Evolutionary conservation across 345 rosid species (phyloP), one percentile per base, ranked within the genome.

Genomic region (Bruguiera parviflora): DNA sequence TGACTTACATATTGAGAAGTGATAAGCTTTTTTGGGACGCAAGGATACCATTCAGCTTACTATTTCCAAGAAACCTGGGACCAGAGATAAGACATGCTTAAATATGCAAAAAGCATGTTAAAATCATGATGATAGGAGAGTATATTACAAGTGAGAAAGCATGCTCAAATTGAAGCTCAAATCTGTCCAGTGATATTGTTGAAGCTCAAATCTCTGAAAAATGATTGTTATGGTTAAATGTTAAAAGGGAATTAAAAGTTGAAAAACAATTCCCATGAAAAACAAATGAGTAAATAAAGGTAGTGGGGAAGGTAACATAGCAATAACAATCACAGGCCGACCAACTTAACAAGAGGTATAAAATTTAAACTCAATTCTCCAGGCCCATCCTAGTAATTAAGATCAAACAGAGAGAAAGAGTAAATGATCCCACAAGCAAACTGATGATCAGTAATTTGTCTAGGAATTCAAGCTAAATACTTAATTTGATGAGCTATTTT

Each of bases 1-100:
- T 29, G 32, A 66, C 97, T 74, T 73, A 89, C 97, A 91, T 80
- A 69, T 79, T 83, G 39, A 15, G 53, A 68, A 92, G 88, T 57
- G 76, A 53, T 59, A 80, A 27, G 47, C 74, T 80, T 69, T 84
- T 91, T 61, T 63, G 72, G 61, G 72, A 31, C 19, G 96, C 88
- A 61, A 92, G 81, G 11, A 80, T 60, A 66, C 91, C 92, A 68
- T 70, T 74, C 49, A 92, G 75, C 51, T 29, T 66, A 71, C 84
- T 87, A 64, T 80, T 80, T 75, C 90, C 87, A 57, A 84, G 79
- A 75, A 88, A 90, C 86, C 98, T 92, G 80, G 60, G 15, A 77
- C 20, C 43, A 74, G 70, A 67, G 67, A 64, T n/a, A 72, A 58
- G 20, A 65, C 18, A 63, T 43, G 8, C 47, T 55, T 70, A 39